Evolutionary conservation across 768 basidiomycete genomes (phyloP).

Genomic region (Collybiopsis luxurians): DNA sequence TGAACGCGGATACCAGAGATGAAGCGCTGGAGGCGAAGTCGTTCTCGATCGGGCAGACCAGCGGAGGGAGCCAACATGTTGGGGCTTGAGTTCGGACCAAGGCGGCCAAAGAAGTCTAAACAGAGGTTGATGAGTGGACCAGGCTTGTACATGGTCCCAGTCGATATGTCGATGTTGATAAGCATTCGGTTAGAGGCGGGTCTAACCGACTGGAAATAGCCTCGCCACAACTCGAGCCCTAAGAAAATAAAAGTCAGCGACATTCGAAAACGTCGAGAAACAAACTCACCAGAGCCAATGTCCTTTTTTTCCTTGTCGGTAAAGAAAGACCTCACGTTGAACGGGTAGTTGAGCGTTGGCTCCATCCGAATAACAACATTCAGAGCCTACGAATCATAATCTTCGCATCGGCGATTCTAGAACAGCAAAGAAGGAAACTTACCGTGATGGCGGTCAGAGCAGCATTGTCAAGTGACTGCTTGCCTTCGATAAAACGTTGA

Average conservation of each 20-base stretch:
- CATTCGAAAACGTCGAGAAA: neutral
- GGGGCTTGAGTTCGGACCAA: slow-evolving; percentile 18
- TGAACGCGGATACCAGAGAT: slow-evolving; percentile 49
- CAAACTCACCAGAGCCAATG: slow-evolving; percentile 23
- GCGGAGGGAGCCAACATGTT: slow-evolving; percentile 36
- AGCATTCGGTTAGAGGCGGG: slow-evolving; percentile 59
- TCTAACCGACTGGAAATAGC: slow-evolving; percentile 71
- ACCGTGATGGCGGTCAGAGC: slow-evolving; percentile 69
- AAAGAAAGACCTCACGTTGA: slow-evolving; percentile 73
- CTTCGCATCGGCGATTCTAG: neutral
- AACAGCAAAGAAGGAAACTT: slow-evolving; percentile 13
- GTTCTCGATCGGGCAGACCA: slow-evolving; percentile 53
- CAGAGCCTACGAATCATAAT: slow-evolving; percentile 40
- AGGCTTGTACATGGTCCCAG: slow-evolving; percentile 67
- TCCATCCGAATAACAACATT: slow-evolving; percentile 75
- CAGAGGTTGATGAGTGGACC: slow-evolving; percentile 54
- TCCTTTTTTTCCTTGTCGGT: slow-evolving; percentile 53
- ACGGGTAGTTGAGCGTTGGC: slow-evolving; percentile 61
- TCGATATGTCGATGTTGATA: slow-evolving; percentile 72
- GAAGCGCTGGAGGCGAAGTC: slow-evolving; percentile 54
- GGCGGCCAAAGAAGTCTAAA: slow-evolving; percentile 48
- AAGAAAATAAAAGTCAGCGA: slow-evolving; percentile 28
- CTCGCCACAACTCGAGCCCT: slow-evolving; percentile 67
- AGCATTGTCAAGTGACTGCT: slow-evolving; percentile 60
- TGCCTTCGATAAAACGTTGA: slow-evolving; percentile 53